A percentile compares a stretch with the other conserved stretches of the same genome.
These are phyloP conservation scores for Leccinum longicurvipes DNA, from an alignment of 768 basidiomycete genomes.

Conservation along the genomic window DNA sequence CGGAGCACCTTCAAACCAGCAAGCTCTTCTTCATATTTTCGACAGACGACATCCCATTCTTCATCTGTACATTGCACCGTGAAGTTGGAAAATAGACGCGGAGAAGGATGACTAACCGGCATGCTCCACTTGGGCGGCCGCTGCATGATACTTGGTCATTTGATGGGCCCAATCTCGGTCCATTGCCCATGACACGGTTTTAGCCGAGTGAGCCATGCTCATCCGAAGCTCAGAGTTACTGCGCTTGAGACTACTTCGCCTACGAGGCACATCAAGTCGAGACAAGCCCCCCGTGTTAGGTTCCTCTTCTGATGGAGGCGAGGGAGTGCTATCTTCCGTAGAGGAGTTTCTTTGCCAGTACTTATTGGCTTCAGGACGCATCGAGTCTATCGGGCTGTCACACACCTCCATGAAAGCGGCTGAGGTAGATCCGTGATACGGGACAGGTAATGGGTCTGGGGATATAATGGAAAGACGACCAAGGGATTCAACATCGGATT, in stretches of 20 bases:
- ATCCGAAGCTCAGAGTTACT: conserved; percentile 43
- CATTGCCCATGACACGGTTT: conserved; percentile 77
- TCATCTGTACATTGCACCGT: conserved; percentile 37
- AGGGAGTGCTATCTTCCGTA: conserved; percentile 21
- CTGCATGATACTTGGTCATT: conserved; percentile 45
- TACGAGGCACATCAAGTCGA: conserved; percentile 38
- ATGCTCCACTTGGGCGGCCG: conserved; percentile 39
- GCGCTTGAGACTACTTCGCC: conserved; percentile 66
- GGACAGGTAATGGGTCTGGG: conserved; percentile 45
- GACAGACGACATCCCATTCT: conserved; percentile 58
- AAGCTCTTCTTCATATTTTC: conserved; percentile 61
- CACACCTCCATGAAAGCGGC: conserved; percentile 30
- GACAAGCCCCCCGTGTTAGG: conserved; percentile 27
- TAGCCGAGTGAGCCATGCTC: conserved; percentile 49
- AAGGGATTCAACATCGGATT: conserved; percentile 24
- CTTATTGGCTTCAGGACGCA: conserved; percentile 12
- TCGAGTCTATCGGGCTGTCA: conserved; percentile 30
- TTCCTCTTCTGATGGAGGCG: conserved; percentile 35
- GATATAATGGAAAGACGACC: conserved; percentile 33
- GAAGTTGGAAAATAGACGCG: background rate
- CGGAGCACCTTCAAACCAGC: conserved; percentile 55
- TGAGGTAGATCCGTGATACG: conserved; percentile 39
- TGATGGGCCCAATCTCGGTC: conserved; percentile 58
- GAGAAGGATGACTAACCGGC: conserved; percentile 30
- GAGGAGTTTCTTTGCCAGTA: conserved; percentile 12